Evolutionary conservation across 352 stramenopile species (phyloP), one percentile per base, ranked within the genome.

Genomic region (Phytophthora hibernalis): DNA sequence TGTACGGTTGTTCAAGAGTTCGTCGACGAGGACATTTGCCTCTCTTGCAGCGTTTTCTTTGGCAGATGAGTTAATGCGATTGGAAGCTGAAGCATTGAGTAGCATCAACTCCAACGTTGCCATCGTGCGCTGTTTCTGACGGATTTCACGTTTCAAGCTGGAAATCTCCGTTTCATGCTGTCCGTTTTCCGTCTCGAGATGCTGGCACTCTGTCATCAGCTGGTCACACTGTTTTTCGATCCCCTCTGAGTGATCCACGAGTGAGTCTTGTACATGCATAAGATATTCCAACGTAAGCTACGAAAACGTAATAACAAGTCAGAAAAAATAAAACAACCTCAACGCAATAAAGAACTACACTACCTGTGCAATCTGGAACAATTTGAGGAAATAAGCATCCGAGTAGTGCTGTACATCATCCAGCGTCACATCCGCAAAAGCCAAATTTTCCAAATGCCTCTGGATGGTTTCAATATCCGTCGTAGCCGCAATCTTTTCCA

Each of bases 331-430:
- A 47, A 30, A 15, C 10, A 38, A 22, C 2, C 0, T 3, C 28
- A 31, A 59, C 0, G 15, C 18, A 35, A 20, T 49, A 22, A 2
- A 58, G 13, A 50, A 26, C 7, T 3, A 3, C 24, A 59, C 16
- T 28, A 92, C 85, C 80, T 94, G 85, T 3, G 87, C 79, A 59
- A 95, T 89, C 62, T 95, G 87, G 58, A 95, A 95, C 8, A 95
- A 56, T 54, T 95, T 95, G 30, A 95, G 77, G 53, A 95, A 95
- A 58, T 95, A 93, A 13, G 79, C 75, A 52, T 95, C 87, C 15
- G 87, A 95, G 57, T 92, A 95, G 30, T 92, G 83, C 65, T 95
- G 77, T 9, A 95, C 83, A 31, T 95, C 87, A 13, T 95, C 85
- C 26, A 93, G 48, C 7, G 87, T 93, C 21, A 95, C 82, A 54